Evolutionary conservation across 1,284 basidiomycete species (phyloP), one percentile per base, ranked within the genome.

Genomic region (Moesziomyces sp.): DNA sequence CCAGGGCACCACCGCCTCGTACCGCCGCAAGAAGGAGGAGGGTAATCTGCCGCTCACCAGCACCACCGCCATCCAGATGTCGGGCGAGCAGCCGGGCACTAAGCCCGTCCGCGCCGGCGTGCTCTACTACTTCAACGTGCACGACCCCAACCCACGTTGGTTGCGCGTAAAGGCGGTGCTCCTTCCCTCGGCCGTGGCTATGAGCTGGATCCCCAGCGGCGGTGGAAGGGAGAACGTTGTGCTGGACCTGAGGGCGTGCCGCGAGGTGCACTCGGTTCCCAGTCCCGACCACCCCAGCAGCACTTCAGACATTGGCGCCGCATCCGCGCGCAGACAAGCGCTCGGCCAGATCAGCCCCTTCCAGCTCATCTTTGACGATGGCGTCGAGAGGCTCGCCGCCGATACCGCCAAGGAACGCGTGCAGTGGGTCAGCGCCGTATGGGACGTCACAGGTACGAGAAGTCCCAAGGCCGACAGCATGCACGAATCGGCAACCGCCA

Each of bases 361-460:
- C 54, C 78, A 81, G 60, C 59, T 81, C n/a, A 73, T 80, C 45
- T 81, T 81, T 56, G 76, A 80, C 30, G 79, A 81, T 45, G 79
- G 79, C n/a, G 72, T 81, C 0, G 79, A 81, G 66, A 46, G 79
- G 3, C 51, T 81, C 3, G 79, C 78, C 21, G 74, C 77, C 21
- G 72, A 75, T 14, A 67, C 66, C 7, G 74, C 77, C 43, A 71
- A 52, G 47, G 78, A 80, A 28, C 51, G 79, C 8, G 74, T 78
- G 14, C 67, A 75, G 45, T 81, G 79, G 79, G 74, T 81, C 38
- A 51, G 60, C 3, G 51, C 70, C 18, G 58, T 78, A 3, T 67
- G 69, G 64, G 59, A 73, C n/a, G 59, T 63, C 10, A 49, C 55
- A 3, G 56, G 66, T 16, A 50, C 59, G 24, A 52, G 53, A 1